Evolutionary conservation across 2,329 filamentous ascomycete genomes (phyloP), one percentile per base, ranked within the genome.

Genomic region (Nothomitra cinnamomea): DNA sequence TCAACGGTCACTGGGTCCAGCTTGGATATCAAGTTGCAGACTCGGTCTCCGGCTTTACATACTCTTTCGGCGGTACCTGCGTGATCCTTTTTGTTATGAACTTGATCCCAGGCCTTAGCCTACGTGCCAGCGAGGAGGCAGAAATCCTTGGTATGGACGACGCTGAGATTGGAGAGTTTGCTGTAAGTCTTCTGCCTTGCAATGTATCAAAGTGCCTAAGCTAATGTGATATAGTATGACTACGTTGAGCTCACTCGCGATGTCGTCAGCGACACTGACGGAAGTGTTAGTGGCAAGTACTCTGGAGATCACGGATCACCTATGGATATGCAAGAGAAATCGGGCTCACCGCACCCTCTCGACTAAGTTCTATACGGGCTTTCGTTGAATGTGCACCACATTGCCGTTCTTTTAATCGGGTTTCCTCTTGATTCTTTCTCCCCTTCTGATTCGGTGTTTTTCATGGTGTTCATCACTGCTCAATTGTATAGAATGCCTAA

Each of bases 91-190:
- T 87, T 66, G 60, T 89, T 58, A 81, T 90, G 70, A 88, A 88
- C 65, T 73, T 87, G 58, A 74, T 92, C 24, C 85, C 87, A 0
- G 82, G 83, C 12, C 72, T 94, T 40, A 78, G 78, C 55, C 79
- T 94, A 45, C 84, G 87, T 51, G 82, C 81, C 0, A 75, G 71
- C 13, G 82, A 87, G 60, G 83, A 92, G 58, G 83, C 86, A 38
- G 87, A 94, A 67, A 80, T 88, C 52, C 72, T 87, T 42, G 87
- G 87, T 59, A 88, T 94, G 56, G 87, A 94, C 62, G 88, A 94
- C 61, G 82, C 85, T 22, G 87, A 95, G 68, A 86, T 94, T 62
- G 88, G 88, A 65, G 88, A 94, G 70, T 94, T 92, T 65, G 88
- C 87, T n/a, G 75, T 77, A 72, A 65, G 74, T 45, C 40, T 15